Evolutionary conservation across 148 eudicot genomes (phyloP), one percentile per base, ranked within the genome.

Genomic region (Diospyros kaki): DNA sequence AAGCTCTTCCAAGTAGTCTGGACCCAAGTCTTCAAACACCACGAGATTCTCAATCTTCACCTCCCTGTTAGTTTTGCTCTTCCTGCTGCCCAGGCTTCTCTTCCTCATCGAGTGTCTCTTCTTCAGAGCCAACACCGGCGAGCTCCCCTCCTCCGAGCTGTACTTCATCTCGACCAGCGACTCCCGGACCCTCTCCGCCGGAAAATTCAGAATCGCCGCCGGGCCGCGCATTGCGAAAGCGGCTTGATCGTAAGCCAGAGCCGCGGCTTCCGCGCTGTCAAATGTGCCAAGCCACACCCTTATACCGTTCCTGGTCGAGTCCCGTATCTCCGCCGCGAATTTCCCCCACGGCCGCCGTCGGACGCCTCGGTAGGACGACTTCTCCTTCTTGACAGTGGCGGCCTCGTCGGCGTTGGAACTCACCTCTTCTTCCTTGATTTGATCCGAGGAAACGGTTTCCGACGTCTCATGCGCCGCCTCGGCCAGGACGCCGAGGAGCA

Each of bases 241-340:
- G 0, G 97, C 93, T 62, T 91, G 97, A 55, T 91, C 96, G 50
- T 91, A 91, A 3, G 86, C 96, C 79, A 91, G 12, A 1, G 96
- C 92, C 1, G 95, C 95, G 0, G 84, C 90, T 56, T 91, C 93
- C 0, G 93, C 86, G 4, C 83, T 89, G 66, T 91, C 92, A 59
- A 91, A 91, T 12, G 97, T 91, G 5, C 97, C 97, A 6, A 91
- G 62, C 97, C 93, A 91, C 0, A 91, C 97, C 78, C 97, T 76
- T 1, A 89, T 80, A 0, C 97, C 93, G 38, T 91, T 91, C 73
- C 96, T 78, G 0, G 96, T 91, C 0, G 96, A 91, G 56, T 91
- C 96, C 39, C 96, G 74, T 46, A 91, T 91, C 65, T 91, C 97
- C 1, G 93, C 97, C 0, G 97, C 93, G 56, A 76, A 89, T 58